These are phyloP conservation scores for Cladosporium sp. DNA, from an alignment of 2,329 filamentous ascomycete genomes.

Conservation along the genomic window DNA sequence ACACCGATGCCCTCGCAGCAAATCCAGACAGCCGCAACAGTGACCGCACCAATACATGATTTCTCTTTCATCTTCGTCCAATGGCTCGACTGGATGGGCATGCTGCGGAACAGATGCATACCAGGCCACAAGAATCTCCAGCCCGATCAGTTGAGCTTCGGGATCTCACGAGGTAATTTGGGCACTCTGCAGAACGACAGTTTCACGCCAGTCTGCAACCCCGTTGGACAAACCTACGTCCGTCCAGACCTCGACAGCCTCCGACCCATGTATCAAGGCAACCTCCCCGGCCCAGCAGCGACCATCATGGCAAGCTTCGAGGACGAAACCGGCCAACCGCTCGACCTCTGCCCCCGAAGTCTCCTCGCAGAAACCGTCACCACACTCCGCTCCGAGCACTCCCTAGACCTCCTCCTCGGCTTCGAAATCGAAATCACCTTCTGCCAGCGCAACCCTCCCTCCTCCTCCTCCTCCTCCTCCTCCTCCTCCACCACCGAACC, in stretches of 20 bases:
- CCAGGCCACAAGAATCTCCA: slow-evolving; percentile 37
- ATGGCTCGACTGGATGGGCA: slow-evolving; percentile 74
- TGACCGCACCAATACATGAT: slow-evolving; percentile 21
- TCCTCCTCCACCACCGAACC: neutral
- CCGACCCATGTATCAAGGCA: slow-evolving; percentile 43
- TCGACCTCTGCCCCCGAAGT: slow-evolving; percentile 55
- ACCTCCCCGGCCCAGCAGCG: slow-evolving; percentile 45
- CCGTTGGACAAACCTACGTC: slow-evolving; percentile 61
- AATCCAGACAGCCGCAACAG: neutral
- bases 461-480: slow-evolving; percentile 12
- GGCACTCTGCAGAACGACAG: slow-evolving; percentile 63
- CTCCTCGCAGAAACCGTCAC: slow-evolving; percentile 44
- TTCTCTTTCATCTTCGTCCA: slow-evolving; percentile 63
- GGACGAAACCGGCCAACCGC: slow-evolving; percentile 47
- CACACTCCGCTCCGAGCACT: slow-evolving; percentile 44
- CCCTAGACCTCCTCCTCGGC: slow-evolving; percentile 59
- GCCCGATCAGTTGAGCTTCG: slow-evolving; percentile 35
- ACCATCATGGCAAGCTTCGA: slow-evolving; percentile 63
- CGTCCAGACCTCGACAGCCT: slow-evolving; percentile 61
- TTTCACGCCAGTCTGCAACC: slow-evolving; percentile 47
- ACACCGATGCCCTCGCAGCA: neutral
- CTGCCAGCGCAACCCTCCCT: slow-evolving; percentile 43
- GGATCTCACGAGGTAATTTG: slow-evolving; percentile 58
- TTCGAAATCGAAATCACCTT: slow-evolving; percentile 81
- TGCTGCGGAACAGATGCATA: slow-evolving; percentile 59